Evolutionary conservation across 2,329 filamentous ascomycete genomes (phyloP), one percentile per base, ranked within the genome.

Genomic region (Paraconiothyrium brasiliense): DNA sequence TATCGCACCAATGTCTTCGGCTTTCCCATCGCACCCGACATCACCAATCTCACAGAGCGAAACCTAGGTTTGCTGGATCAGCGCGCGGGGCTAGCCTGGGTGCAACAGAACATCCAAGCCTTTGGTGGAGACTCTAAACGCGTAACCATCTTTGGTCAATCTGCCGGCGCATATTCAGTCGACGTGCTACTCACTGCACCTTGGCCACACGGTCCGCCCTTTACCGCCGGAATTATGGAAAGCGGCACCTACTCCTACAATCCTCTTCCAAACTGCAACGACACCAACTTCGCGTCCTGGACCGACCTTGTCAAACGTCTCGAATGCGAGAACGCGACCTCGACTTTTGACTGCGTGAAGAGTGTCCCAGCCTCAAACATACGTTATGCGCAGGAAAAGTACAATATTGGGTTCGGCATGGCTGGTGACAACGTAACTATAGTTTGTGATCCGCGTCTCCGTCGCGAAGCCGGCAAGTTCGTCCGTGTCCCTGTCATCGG

Each of bases 41-140:
- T 67, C 22, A 59, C 62, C 11, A 63, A 52, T n/a, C 60, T 70
- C 20, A 63, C 59, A 2, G 66, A 68, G 11, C 58, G 63, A 1
- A 87, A 87, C 58, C 76, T 82, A 39, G 85, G 84, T 1, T 83
- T 86, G 65, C 84, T 83, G 77, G 85, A 87, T 59, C 84, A 86
- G 62, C 75, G 84, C 22, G 65, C 81, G 4, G 85, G 83, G 1
- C 72, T 87, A 2, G 82, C 86, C 65, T 87, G 85, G 85, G 84
- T 83, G 3, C 76, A 80, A 54, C 78, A 81, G 34, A 82, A 84
- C 59, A 81, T 85, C 48, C 63, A 65, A 2, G 71, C 78, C 0
- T 85, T 86, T 54, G 82, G 82, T 0, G 84, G 84, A 4, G 78
- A 85, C 70, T 64, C 74, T 0, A 63, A 67, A 8, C 81, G 83